These are phyloP conservation scores for Tylopilus vinaceipallidus DNA, from an alignment of 768 basidiomycete species.

Conservation along the genomic window DNA sequence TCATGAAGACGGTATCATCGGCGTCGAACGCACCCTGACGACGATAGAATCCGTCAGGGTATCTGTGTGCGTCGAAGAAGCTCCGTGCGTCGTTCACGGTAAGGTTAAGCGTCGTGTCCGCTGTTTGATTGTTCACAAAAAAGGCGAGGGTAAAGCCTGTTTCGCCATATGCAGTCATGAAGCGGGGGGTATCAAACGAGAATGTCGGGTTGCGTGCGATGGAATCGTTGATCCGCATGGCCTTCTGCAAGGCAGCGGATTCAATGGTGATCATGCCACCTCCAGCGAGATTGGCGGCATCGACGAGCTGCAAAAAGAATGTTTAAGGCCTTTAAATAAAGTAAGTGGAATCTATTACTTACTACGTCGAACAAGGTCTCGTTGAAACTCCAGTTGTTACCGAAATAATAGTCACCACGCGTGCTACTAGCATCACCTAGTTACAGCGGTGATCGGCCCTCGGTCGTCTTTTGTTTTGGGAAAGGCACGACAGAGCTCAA, in stretches of 20 bases:
- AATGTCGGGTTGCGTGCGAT: slow-evolving; percentile 26
- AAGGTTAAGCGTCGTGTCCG: slow-evolving; percentile 13
- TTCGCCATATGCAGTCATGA: slow-evolving; percentile 21
- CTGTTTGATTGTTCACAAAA: slow-evolving; percentile 24
- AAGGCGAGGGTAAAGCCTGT: slow-evolving; percentile 23
- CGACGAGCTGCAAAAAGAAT: slow-evolving; percentile 10
- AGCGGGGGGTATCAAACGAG: slow-evolving; percentile 21
- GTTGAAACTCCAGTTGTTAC: slow-evolving; percentile 25
- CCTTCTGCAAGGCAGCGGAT: slow-evolving; percentile 20
- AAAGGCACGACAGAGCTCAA: neutral
- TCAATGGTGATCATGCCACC: slow-evolving; percentile 18
- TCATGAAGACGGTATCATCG: neutral
- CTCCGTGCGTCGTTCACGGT: slow-evolving; percentile 17
- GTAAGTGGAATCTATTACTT: neutral
- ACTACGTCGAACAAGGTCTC: slow-evolving; percentile 26
- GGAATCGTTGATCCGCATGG: slow-evolving; percentile 25
- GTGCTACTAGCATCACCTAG: slow-evolving; percentile 23
- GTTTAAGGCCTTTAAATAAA: neutral
- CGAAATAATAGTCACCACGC: slow-evolving; percentile 24
- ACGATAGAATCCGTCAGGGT: slow-evolving; percentile 19
- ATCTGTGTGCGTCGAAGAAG: slow-evolving; percentile 18
- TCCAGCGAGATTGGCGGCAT: slow-evolving; percentile 20
- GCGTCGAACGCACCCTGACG: slow-evolving; percentile 16
- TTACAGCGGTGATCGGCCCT: neutral
- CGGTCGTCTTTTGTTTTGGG: neutral